Evolutionary conservation across 371 early-diverging fungal genomes (phyloP).

Genomic region (Mucor indicus): DNA sequence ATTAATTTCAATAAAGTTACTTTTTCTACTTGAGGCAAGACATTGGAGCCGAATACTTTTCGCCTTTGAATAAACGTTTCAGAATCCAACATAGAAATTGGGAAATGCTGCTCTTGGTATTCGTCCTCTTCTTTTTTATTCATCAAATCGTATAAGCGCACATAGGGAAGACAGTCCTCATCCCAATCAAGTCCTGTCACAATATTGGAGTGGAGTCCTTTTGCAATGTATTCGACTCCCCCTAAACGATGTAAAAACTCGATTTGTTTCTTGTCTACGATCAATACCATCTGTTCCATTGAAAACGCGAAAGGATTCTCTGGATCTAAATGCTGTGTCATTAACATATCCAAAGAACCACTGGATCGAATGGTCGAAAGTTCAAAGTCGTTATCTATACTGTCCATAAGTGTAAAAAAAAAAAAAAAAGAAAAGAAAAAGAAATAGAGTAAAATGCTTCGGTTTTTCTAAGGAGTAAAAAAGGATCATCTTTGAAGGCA

Average conservation of each 20-base stretch:
- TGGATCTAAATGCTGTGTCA: slow-evolving; percentile 32
- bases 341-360: slow-evolving; percentile 10
- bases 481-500: too few relatives aligned
- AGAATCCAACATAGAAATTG: background rate
- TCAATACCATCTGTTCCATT: slow-evolving; percentile 34
- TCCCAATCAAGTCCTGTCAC: slow-evolving; percentile 34
- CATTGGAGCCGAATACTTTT: slow-evolving; percentile 61
- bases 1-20: slow-evolving; percentile 65
- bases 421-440: slow-evolving; percentile 5
- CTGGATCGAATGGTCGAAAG: too few relatives aligned
- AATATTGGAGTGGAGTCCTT: slow-evolving; percentile 52
- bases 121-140: slow-evolving; percentile 5
- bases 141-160: slow-evolving; percentile 13
- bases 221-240: slow-evolving; percentile 48
- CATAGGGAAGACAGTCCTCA: slow-evolving; percentile 10
- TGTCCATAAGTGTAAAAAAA: background rate
- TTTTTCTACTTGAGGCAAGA: slow-evolving; percentile 59
- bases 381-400: too few relatives aligned
- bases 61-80: slow-evolving; percentile 35
- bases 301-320: slow-evolving; percentile 44
- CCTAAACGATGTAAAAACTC: slow-evolving; percentile 40
- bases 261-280: slow-evolving; percentile 52
- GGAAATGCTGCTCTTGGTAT: background rate
- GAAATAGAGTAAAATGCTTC: too few relatives aligned
- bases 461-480: too few relatives aligned